Evolutionary conservation across 176 grass and related monocot species (phyloP).

Genomic region (Dendrocalamus sinicus): DNA sequence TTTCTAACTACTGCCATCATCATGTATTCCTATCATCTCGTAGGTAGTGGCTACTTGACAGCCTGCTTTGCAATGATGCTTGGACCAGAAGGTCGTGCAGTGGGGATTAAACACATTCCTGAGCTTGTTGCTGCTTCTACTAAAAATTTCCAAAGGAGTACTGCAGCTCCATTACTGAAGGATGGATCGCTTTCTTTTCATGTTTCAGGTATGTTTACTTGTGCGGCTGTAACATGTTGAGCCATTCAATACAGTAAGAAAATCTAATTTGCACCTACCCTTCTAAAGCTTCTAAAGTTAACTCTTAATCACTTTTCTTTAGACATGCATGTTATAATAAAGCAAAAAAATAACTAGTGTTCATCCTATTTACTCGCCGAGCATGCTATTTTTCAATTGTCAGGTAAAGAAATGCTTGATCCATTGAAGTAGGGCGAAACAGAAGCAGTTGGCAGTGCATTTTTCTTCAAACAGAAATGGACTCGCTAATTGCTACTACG

Average conservation of each 20-base stretch:
- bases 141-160: conserved; percentile 74
- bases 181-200: conserved; percentile 72
- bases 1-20: background rate
- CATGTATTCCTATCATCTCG: background rate
- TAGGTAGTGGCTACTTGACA: conserved; percentile 84
- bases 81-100: conserved; percentile 69
- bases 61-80: conserved; percentile 90
- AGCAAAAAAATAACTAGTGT: no score
- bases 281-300: background rate
- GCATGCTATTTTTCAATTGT: no score
- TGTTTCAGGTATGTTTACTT: conserved; percentile 65
- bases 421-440: no score
- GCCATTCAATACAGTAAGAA: background rate
- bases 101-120: conserved; percentile 83
- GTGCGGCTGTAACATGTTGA: background rate
- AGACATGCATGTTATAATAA: background rate
- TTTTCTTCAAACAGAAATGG: no score
- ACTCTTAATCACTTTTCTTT: background rate
- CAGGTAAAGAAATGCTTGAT: no score
- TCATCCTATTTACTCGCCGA: no score
- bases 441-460: no score
- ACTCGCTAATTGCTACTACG: no score
- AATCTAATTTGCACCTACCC: background rate
- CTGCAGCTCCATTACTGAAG: conserved; percentile 55
- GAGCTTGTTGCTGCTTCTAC: conserved; percentile 67